These are phyloP conservation scores for Bryum argenteum DNA, from an alignment of 225 moss, liverwort and hornwort genomes.

Conservation along the genomic window DNA sequence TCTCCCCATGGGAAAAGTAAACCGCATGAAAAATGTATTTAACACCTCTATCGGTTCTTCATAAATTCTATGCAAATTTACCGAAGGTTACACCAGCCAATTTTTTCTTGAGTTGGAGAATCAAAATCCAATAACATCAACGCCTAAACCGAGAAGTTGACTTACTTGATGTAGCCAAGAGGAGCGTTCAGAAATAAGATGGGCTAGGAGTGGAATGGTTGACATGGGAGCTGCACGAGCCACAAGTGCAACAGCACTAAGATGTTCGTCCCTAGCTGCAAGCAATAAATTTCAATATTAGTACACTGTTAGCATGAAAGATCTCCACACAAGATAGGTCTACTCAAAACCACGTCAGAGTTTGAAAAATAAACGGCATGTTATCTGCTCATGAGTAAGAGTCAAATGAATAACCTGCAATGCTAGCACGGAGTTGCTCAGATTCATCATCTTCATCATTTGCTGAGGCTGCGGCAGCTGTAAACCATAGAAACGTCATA, in stretches of 20 bases:
- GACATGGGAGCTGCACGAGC: constrained; percentile 92
- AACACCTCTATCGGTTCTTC: not conserved
- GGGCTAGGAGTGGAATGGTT: constrained; percentile 78
- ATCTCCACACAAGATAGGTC: constrained; percentile 8
- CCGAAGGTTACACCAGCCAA: not conserved
- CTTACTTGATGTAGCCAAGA: constrained; percentile 95
- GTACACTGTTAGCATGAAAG: constrained; percentile 17
- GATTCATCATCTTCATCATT: constrained; percentile 87
- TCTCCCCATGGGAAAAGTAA: constrained; percentile 20
- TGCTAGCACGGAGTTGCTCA: constrained; percentile 81
- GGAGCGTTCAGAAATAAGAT: constrained; percentile 91
- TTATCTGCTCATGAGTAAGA: constrained; percentile 12
- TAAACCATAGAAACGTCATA: constrained; percentile 32
- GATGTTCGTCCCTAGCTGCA: constrained; percentile 94
- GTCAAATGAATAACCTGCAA: constrained; percentile 67
- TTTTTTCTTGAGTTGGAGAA: not conserved
- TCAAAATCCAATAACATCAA: not conserved
- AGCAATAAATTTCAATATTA: constrained; percentile 31
- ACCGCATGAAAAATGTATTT: constrained; percentile 1
- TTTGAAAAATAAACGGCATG: constrained; percentile 3
- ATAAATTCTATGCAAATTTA: not conserved
- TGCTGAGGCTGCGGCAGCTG: constrained; percentile 90
- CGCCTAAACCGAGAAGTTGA: constrained; percentile 20
- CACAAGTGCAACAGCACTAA: constrained; percentile 92
- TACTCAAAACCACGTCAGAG: constrained; percentile 16